These are phyloP conservation scores for Penicillium sp. DNA, from an alignment of 2,329 filamentous ascomycete species.

Conservation along the genomic window DNA sequence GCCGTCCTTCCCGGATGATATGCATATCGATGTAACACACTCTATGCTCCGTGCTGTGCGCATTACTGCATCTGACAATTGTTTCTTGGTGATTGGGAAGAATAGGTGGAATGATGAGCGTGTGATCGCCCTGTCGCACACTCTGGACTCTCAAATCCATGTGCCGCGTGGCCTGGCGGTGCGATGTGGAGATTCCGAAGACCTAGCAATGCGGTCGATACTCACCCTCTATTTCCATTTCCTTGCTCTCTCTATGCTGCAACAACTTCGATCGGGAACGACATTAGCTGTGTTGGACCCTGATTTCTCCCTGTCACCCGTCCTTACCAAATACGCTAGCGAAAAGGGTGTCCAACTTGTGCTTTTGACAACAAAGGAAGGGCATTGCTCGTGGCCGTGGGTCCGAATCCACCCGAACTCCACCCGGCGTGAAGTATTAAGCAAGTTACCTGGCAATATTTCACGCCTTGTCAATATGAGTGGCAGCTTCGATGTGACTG, in stretches of 20 bases:
- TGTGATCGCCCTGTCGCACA: slow-evolving; percentile 13
- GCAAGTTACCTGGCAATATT: slow-evolving; percentile 9
- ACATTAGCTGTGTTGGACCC: slow-evolving; percentile 17
- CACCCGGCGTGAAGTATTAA: slow-evolving; percentile 12
- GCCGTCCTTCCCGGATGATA: neutral
- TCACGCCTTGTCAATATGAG: slow-evolving; percentile 9
- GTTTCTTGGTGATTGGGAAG: slow-evolving; percentile 17
- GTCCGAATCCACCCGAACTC: slow-evolving; percentile 14
- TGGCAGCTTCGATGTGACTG: neutral
- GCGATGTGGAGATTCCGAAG: slow-evolving; percentile 5
- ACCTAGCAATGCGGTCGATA: slow-evolving; percentile 8
- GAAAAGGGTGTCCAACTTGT: slow-evolving; percentile 14
- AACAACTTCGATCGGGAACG: slow-evolving; percentile 5
- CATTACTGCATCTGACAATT: slow-evolving; percentile 2
- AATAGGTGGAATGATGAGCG: neutral
- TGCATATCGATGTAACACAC: slow-evolving; percentile 9
- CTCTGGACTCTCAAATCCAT: slow-evolving; percentile 9
- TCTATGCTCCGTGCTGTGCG: slow-evolving; percentile 15
- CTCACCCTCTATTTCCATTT: slow-evolving; percentile 16
- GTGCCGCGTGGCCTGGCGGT: slow-evolving; percentile 5
- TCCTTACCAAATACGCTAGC: slow-evolving; percentile 10
- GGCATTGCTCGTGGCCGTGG: slow-evolving; percentile 13
- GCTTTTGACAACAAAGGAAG: slow-evolving; percentile 16
- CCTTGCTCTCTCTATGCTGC: slow-evolving; percentile 10
- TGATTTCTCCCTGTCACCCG: slow-evolving; percentile 16